Base-by-base conservation (phyloP, 2,329 filamentous ascomycete species). In the Truncatella angustata region DNA sequence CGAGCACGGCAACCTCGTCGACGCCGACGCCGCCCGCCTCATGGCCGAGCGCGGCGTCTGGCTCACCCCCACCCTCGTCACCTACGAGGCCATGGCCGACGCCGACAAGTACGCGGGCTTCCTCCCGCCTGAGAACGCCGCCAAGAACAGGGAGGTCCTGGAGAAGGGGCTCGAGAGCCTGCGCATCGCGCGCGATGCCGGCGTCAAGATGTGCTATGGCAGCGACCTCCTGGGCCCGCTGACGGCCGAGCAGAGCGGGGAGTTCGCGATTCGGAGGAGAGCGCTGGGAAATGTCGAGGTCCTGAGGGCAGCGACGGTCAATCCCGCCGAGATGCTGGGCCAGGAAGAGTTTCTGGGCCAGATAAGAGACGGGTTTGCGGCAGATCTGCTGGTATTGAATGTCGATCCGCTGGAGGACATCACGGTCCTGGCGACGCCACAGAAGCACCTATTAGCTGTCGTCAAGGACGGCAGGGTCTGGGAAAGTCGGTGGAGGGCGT, bases 391-490 rank as follows among this genome's bases (percentile, higher is more conserved):
- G 26, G 65, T 84, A 3, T 58, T 83, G 37, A 74, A 75, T 35
- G 57, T 59, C 37, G 82, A 82, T 57, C 81, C 81, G 2, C 62
- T 85, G 48, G 73, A 81, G n/a, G 73, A 84, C 59, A 73, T 84
- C 16, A 69, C 70, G 0, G 66, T 82, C 4, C 60, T 85, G 23
- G 77, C 77, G 54, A 59, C 67, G 36, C 73, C 73, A 2, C 73
- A 81, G 46, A 68, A 71, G 58, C 67, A 74, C 54, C 56, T 82
- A 6, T 56, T 81, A 39, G 74, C 70, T 2, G 78, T 83, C 1
- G 69, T 84, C 44, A 82, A 83, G 59, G 79, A 80, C 32, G 80
- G 81, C 3, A 67, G 73, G 18, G 71, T 80, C n/a, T 65, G 43
- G n/a, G 46, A 46, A 5, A 56, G 52, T 30, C 49, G 52, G 9